These are phyloP conservation scores for Furcasterigmium sp. DNA, from an alignment of 2,329 filamentous ascomycete species.

Conservation along the genomic window DNA sequence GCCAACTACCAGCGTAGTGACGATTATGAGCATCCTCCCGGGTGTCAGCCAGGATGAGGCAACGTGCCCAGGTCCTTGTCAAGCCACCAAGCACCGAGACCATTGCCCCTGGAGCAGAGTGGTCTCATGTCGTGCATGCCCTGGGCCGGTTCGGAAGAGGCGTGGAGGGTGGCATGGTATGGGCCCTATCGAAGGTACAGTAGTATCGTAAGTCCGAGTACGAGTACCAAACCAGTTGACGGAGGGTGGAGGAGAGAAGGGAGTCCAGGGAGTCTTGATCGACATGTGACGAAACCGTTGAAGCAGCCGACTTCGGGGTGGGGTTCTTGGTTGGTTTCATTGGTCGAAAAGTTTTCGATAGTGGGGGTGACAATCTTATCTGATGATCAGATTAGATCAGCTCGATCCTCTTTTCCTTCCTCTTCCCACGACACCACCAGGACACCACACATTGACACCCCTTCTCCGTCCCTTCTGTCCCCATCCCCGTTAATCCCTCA, in stretches of 20 bases:
- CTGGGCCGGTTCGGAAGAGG: too few relatives aligned
- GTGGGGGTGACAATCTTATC: constrained; percentile 3
- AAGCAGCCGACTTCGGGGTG: constrained; percentile 1
- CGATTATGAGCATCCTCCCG: too few relatives aligned
- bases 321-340: not conserved
- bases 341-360: not conserved
- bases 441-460: not conserved
- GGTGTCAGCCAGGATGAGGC: too few relatives aligned
- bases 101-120: too few relatives aligned
- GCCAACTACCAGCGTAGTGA: too few relatives aligned
- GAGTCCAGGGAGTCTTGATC: not conserved
- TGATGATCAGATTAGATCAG: constrained; percentile 6
- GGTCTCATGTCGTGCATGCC: too few relatives aligned
- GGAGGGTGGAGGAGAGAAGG: not conserved
- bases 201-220: too few relatives aligned
- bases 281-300: not conserved
- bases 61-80: too few relatives aligned
- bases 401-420: not conserved
- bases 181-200: too few relatives aligned
- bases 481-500: constrained; percentile 1
- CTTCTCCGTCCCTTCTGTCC: not conserved
- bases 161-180: too few relatives aligned
- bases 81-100: too few relatives aligned
- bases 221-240: too few relatives aligned
- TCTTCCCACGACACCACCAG: not conserved